Conservation (phyloP, 371 early-diverging fungal species). For the Haplosporangium sp. region DNA sequence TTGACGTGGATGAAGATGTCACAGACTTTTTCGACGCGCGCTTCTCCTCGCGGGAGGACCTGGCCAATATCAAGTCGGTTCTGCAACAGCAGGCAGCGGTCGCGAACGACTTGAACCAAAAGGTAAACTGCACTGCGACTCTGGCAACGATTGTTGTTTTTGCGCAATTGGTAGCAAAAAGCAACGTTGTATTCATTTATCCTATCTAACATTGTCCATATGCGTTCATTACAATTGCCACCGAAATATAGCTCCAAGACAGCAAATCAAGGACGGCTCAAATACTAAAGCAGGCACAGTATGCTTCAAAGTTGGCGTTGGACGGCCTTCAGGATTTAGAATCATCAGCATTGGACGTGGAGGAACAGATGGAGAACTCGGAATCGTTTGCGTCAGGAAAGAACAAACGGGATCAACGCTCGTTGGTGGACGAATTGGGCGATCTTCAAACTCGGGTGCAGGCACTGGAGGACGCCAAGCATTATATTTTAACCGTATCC, state of each 20-base stretch:
- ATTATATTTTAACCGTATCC: conserved; percentile 31
- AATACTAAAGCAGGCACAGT: conserved; percentile 29
- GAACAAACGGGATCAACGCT: conserved; percentile 35
- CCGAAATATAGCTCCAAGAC: conserved; percentile 25
- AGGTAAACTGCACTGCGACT: conserved; percentile 15
- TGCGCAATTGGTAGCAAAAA: not conserved
- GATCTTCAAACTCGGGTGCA: conserved; percentile 35
- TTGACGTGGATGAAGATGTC: conserved; percentile 50
- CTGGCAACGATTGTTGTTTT: not conserved
- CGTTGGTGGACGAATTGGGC: conserved; percentile 40
- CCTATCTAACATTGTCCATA: not conserved
- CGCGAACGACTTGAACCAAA: conserved; percentile 10
- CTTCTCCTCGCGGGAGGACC: conserved; percentile 36
- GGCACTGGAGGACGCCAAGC: conserved; percentile 49
- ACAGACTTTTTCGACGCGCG: conserved; percentile 45
- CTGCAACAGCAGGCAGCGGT: conserved; percentile 24
- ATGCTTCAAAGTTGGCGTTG: conserved; percentile 16
- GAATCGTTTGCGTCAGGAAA: conserved; percentile 41
- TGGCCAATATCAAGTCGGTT: conserved; percentile 23
- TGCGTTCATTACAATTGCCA: not conserved
- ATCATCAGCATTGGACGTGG: conserved; percentile 41
- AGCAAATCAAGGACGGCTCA: conserved; percentile 31
- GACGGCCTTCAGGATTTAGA: conserved; percentile 24
- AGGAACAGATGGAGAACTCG: conserved; percentile 43
- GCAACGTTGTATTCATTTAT: not conserved